Conservation (phyloP, 495 filamentous ascomycete genomes). For the Aspergillus asperescens region DNA sequence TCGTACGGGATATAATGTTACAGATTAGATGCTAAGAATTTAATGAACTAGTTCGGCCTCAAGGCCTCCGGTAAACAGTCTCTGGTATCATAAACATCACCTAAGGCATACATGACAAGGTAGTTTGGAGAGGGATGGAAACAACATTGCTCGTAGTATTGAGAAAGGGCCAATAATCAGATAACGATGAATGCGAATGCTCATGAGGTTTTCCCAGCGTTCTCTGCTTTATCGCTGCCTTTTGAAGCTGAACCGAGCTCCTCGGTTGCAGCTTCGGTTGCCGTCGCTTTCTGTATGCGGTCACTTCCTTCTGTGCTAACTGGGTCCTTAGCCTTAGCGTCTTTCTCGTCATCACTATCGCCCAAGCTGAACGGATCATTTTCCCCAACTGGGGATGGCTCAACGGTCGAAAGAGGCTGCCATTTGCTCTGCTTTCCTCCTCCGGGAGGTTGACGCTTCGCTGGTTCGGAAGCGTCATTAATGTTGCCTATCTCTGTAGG, state of each 20-base stretch:
- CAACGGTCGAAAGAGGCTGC: slow-evolving; percentile 86
- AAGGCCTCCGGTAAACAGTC: slow-evolving; percentile 6
- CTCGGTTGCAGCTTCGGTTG: slow-evolving; percentile 50
- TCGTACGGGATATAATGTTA: neutral
- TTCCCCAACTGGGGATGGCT: slow-evolving; percentile 81
- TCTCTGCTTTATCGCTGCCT: slow-evolving; percentile 25
- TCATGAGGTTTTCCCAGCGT: slow-evolving; percentile 27
- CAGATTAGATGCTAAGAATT: slow-evolving; percentile 1
- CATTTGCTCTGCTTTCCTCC: slow-evolving; percentile 80
- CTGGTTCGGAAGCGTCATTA: slow-evolving; percentile 57
- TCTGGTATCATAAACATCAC: slow-evolving; percentile 24
- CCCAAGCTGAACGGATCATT: slow-evolving; percentile 95
- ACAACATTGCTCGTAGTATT: neutral
- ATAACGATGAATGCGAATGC: neutral
- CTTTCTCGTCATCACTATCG: slow-evolving; percentile 91
- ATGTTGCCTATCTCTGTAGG: slow-evolving; percentile 73
- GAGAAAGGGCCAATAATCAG: slow-evolving; percentile 1
- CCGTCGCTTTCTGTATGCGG: slow-evolving; percentile 65
- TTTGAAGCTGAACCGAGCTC: slow-evolving; percentile 28
- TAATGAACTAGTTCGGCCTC: neutral
- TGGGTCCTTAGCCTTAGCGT: slow-evolving; percentile 60
- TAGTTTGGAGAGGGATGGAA: neutral
- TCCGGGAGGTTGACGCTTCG: slow-evolving; percentile 37
- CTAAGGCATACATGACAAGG: slow-evolving; percentile 4
- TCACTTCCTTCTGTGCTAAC: slow-evolving; percentile 61